A percentile compares a stretch with the other conserved stretches of the same genome.
Conservation (phyloP, 2,329 filamentous ascomycete species). For the Pseudophaeomoniella oleicola region DNA sequence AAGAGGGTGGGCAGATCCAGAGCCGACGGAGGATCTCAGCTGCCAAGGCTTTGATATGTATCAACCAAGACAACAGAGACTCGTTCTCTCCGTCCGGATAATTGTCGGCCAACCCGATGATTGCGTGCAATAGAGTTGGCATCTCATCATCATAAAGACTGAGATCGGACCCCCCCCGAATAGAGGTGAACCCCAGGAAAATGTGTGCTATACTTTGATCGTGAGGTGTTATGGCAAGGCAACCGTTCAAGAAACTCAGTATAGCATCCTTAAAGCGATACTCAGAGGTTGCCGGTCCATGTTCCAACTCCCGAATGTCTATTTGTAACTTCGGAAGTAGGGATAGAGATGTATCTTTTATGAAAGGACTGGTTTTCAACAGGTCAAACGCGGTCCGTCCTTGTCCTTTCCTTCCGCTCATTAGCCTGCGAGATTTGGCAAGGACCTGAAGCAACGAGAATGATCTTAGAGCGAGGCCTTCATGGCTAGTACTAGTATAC, state of each 20-base stretch:
- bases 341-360: neutral
- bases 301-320: slow-evolving; percentile 56
- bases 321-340: neutral
- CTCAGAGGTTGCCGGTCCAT: slow-evolving; percentile 52
- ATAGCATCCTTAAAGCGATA: slow-evolving; percentile 76
- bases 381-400: slow-evolving; percentile 25
- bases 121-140: slow-evolving; percentile 42
- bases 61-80: slow-evolving; percentile 51
- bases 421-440: slow-evolving; percentile 67
- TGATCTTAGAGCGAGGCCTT: slow-evolving; percentile 64
- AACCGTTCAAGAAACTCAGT: slow-evolving; percentile 71
- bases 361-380: neutral
- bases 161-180: slow-evolving; percentile 13
- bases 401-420: slow-evolving; percentile 38
- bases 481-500: slow-evolving; percentile 74
- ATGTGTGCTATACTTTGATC: slow-evolving; percentile 81
- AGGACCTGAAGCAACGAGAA: slow-evolving; percentile 74
- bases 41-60: slow-evolving; percentile 52
- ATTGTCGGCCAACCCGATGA: slow-evolving; percentile 57
- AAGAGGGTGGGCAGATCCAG: slow-evolving; percentile 71
- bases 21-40: slow-evolving; percentile 65
- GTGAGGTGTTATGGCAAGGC: slow-evolving; percentile 58
- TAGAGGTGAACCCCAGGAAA: slow-evolving; percentile 73
- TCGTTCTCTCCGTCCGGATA: slow-evolving; percentile 51
- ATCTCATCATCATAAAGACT: neutral